phyloP scores from a whole-genome alignment of 257 asterid genomes.

The Nicotiana sylvestris region DNA sequence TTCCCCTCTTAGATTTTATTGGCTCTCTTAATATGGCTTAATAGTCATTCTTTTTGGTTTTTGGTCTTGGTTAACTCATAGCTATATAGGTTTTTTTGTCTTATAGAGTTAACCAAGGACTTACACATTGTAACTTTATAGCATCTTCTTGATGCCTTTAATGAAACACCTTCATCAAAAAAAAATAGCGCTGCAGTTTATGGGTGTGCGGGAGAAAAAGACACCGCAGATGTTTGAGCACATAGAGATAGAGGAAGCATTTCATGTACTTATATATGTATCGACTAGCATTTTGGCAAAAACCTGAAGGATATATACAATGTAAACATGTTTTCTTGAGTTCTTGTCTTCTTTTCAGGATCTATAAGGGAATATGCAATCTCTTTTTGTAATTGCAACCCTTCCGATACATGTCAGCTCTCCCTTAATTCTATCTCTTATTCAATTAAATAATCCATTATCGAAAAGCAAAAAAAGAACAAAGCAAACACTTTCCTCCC shows the following conservation, averaged over 20 bases:
- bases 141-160: no score
- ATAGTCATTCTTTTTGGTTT: no score
- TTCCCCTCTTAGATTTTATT: no score
- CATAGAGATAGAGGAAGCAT: background rate
- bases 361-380: background rate
- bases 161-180: no score
- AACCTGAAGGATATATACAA: background rate
- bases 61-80: no score
- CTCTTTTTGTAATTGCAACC: background rate
- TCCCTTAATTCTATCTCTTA: background rate
- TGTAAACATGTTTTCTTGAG: background rate
- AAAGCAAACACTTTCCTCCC: background rate
- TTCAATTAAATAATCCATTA: background rate
- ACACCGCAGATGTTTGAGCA: no score
- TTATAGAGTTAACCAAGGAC: no score
- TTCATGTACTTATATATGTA: background rate
- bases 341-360: background rate
- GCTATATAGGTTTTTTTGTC: no score
- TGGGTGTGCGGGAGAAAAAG: no score
- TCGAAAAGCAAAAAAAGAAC: background rate
- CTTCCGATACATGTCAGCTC: background rate
- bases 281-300: background rate
- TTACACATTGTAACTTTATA: no score
- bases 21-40: no score
- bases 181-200: no score